Conservation (phyloP, 2,329 filamentous ascomycete species). For the Penicillium digitatum region DNA sequence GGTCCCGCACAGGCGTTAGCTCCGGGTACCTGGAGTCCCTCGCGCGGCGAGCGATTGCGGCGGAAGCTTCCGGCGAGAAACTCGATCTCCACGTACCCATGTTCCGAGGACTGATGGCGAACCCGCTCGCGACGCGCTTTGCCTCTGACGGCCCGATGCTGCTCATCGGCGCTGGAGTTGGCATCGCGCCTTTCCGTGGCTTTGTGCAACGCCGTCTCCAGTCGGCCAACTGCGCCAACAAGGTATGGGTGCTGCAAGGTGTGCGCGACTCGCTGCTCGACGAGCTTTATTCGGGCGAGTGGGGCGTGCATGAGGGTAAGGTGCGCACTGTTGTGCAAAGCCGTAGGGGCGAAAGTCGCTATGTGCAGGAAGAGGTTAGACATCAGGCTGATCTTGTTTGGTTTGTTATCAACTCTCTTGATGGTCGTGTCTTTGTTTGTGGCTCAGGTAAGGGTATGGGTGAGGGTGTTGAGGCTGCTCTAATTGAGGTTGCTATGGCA, state of each 20-base stretch:
- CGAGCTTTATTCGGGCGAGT: conserved; percentile 94
- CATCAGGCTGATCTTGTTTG: conserved; percentile 94
- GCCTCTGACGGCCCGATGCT: conserved; percentile 95
- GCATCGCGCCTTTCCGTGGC: conserved; percentile 93
- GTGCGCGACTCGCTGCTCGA: conserved; percentile 91
- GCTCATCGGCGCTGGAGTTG: conserved; percentile 91
- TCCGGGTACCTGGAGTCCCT: conserved; percentile 91
- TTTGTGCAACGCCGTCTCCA: conserved; percentile 93
- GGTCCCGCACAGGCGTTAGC: conserved; percentile 74
- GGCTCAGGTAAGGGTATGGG: conserved; percentile 96
- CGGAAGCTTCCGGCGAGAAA: conserved; percentile 50
- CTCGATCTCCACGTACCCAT: conserved; percentile 78
- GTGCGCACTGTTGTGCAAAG: conserved; percentile 79
- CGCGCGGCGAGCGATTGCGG: conserved; percentile 66
- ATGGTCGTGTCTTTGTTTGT: conserved; percentile 93
- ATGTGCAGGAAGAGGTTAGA: conserved; percentile 92
- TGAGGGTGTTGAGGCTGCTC: conserved; percentile 83
- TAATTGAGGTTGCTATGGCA: conserved; percentile 85
- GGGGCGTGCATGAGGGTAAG: conserved; percentile 86
- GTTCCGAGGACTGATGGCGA: conserved; percentile 98
- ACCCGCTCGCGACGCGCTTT: conserved; percentile 88
- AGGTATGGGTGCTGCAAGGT: conserved; percentile 94
- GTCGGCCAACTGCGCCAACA: conserved; percentile 94
- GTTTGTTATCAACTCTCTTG: conserved; percentile 95
- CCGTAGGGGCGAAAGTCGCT: conserved; percentile 72